These are phyloP conservation scores for Macadamia integrifolia DNA, from an alignment of 164 flowering plant species.

Conservation along the genomic window DNA sequence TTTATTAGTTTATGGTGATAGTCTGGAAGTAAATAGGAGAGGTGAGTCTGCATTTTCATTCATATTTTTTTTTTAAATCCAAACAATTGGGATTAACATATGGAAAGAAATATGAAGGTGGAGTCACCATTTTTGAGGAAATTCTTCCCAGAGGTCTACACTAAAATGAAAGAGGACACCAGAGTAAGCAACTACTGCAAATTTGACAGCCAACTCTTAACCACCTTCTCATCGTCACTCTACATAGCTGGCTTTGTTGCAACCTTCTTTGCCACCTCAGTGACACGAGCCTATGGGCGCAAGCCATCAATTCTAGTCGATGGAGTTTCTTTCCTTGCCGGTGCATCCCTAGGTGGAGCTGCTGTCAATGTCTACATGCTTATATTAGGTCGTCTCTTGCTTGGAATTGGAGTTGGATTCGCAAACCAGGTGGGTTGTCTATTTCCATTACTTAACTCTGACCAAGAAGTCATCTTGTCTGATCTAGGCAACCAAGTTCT, in stretches of 20 bases:
- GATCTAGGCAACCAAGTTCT: no score
- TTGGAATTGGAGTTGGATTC: conserved; percentile 75
- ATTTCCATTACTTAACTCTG: no score
- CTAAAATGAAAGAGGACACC: conserved; percentile 38
- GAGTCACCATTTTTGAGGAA: conserved; percentile 17
- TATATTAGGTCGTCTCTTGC: conserved; percentile 53
- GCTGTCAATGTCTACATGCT: conserved; percentile 53
- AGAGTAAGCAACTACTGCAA: conserved; percentile 59
- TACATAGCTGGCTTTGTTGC: conserved; percentile 56
- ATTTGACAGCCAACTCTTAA: conserved; percentile 51
- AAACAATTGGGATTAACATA: no score
- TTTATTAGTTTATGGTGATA: no score
- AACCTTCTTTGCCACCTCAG: conserved; percentile 38
- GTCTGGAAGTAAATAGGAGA: no score
- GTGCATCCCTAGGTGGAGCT: conserved; percentile 51
- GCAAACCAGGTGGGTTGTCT: conserved; percentile 52
- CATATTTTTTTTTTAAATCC: no score
- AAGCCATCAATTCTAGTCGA: conserved; percentile 45
- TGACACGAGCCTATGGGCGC: conserved; percentile 53
- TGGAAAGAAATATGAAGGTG: no score
- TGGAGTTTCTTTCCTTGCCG: conserved; percentile 49
- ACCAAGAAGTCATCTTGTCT: no score
- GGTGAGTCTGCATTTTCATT: no score
- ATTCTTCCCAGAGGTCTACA: conserved; percentile 60
- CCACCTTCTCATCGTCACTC: conserved; percentile 64